Base-by-base conservation (phyloP, 257 asterid genomes). In the Nicotiana benthamiana region DNA sequence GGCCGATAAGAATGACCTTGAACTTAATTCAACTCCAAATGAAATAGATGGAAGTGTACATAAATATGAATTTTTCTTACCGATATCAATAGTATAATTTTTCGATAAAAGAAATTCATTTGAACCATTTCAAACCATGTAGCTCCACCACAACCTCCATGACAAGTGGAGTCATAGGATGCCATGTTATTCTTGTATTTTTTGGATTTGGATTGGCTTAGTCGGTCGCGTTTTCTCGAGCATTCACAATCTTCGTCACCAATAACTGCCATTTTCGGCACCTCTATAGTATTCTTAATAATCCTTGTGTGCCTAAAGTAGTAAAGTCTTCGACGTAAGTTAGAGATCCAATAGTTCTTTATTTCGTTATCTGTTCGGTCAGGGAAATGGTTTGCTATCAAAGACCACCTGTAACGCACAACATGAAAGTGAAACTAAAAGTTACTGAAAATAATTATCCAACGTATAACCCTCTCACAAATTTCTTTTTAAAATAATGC, bases 311-410 rank as follows among this genome's bases (percentile, higher is more conserved):
- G 80, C 12, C 90, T 87, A 63, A 81, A 86, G 46, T 85, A 78
- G 53, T 91, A 80, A 36, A 87, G 62, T 61, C 79, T 90, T 67
- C 94, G 80, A 83, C 90, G 84, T 27, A 91, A 54, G 53, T 88
- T 93, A 18, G 96, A 90, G 60, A 89, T 91, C 93, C 95, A 89
- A 57, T 89, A 91, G 27, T 91, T 89, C 36, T 91, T 89, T 12
- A 91, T 89, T 82, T 91, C 93, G 81, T 91, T 91, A 89, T 91
- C 90, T 75, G 95, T 91, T 88, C 92, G 83, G 74, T 92, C 94
- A 4, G 90, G 91, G 54, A 91, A 85, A 52, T 87, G 62, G 2
- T 85, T 87, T 0, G 92, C 92, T 20, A 91, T 90, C 6, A 85
- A 4, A 3, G 96, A 87, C 94, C 96, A 91, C 87, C 93, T 67